Base-by-base conservation (phyloP, 495 filamentous ascomycete species). In the Bombardia bombarda region DNA sequence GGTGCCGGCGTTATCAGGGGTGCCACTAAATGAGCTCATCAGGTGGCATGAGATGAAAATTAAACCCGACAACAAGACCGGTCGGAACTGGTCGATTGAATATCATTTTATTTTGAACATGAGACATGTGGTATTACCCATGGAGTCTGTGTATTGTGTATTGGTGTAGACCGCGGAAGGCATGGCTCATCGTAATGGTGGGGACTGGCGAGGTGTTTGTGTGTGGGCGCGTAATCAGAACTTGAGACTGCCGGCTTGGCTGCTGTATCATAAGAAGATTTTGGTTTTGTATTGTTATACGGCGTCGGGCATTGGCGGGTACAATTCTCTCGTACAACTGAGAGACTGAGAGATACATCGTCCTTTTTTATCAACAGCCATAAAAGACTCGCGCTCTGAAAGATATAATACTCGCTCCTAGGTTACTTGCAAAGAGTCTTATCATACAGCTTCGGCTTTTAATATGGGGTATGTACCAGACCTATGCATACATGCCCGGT, bases 1-100 rank as follows among this genome's bases (percentile, higher is more conserved):
- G 82, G 84, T 23, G 89, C 89, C 31, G 89, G 89, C 32, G 87
- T 95, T 16, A 28, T 40, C 19, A 25, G 33, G n/a, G 26, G 16
- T 40, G 22, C 16, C 46, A 49, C 35, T 51, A 45, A 34, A 7
- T 28, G 26, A 13, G 26, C 13, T 8, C 9, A 13, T 28, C 26
- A 2, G 26, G 26, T 28, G 26, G 13, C 26, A 28, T 28, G 26
- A 28, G n/a, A n/a, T n/a, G n/a, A n/a, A n/a, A n/a, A n/a, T n/a
- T n/a, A n/a, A n/a, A n/a, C n/a, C n/a, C n/a, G n/a, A n/a, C n/a
- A n/a, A n/a, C n/a, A n/a, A n/a, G n/a, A n/a, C n/a, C n/a, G n/a
- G n/a, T n/a, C n/a, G n/a, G n/a, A n/a, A n/a, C n/a, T n/a, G n/a
- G n/a, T n/a, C n/a, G n/a, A n/a, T n/a, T n/a, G n/a, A n/a, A n/a